These are phyloP conservation scores for Leishmania amazonensis DNA, from an alignment of 208 protist species.

Conservation along the genomic window DNA sequence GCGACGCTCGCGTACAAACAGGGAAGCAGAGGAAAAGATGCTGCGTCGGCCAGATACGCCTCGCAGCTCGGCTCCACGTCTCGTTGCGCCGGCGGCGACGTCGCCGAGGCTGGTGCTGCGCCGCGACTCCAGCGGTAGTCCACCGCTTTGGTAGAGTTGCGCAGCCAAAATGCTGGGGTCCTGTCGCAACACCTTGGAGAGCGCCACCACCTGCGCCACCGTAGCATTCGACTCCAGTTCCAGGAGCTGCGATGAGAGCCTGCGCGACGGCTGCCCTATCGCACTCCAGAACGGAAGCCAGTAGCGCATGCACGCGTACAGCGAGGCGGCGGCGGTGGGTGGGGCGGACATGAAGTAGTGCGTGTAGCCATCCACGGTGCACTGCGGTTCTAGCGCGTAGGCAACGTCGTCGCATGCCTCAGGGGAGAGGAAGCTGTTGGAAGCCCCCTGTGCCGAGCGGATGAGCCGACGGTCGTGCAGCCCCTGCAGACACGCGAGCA, in stretches of 20 bases:
- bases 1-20: background rate
- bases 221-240: slow-evolving; percentile 39
- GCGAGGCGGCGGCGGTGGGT: slow-evolving; percentile 18
- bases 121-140: slow-evolving; percentile 8
- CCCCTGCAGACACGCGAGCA: slow-evolving; percentile 40
- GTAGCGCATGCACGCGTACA: slow-evolving; percentile 70
- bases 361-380: slow-evolving; percentile 20
- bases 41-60: background rate
- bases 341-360: slow-evolving; percentile 20
- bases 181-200: slow-evolving; percentile 44
- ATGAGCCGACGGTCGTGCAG: slow-evolving; percentile 56
- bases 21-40: background rate
- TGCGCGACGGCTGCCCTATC: background rate
- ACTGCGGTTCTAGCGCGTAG: slow-evolving; percentile 25
- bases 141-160: slow-evolving; percentile 48
- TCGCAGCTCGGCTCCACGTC: background rate
- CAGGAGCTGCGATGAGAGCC: slow-evolving; percentile 17
- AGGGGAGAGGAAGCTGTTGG: slow-evolving; percentile 23
- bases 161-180: slow-evolving; percentile 40
- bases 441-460: background rate
- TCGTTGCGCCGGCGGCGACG: background rate
- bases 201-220: slow-evolving; percentile 44
- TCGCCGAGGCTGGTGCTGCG: slow-evolving; percentile 5
- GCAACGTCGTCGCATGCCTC: slow-evolving; percentile 28
- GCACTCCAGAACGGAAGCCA: slow-evolving; percentile 48